Percentiles rank a stretch among this genome's conserved stretches.
Evolutionary conservation across 1,284 basidiomycete species (phyloP).

Genomic region (Sphaerobolus stellatus): DNA sequence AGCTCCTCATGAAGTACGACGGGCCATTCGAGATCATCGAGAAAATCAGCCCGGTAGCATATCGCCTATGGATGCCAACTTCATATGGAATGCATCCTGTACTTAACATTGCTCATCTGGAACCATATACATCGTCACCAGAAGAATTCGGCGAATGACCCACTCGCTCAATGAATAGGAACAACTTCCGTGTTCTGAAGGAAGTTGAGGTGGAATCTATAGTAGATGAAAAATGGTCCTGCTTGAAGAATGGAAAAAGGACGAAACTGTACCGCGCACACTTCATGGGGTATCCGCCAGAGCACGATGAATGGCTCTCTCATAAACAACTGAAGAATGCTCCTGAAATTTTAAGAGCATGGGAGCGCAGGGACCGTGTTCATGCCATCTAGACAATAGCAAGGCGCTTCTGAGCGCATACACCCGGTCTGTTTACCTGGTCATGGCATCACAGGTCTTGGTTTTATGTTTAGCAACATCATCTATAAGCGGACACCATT

Average conservation of each 20-base stretch:
- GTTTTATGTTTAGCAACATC: not conserved
- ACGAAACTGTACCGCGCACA: not conserved
- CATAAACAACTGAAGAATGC: not conserved
- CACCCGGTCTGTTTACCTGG: not conserved
- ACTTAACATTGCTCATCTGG: not conserved
- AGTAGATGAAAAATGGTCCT: not conserved
- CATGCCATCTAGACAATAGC: not conserved
- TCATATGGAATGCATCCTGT: conserved; percentile 8
- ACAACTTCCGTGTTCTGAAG: not conserved
- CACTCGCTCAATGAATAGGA: not conserved
- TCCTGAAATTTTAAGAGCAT: not conserved
- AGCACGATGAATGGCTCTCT: not conserved
- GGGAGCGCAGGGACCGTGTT: not conserved
- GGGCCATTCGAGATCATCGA: conserved; percentile 8
- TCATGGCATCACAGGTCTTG: not conserved
- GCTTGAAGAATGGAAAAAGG: not conserved
- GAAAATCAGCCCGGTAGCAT: not conserved
- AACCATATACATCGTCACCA: not conserved
- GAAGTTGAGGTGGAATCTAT: conserved; percentile 5
- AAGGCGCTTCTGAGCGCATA: not conserved
- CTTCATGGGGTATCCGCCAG: not conserved
- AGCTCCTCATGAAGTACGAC: conserved; percentile 4
- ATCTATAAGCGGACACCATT: not conserved
- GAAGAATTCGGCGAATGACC: not conserved
- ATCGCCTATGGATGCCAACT: not conserved